phyloP scores from a whole-genome alignment of 1,139 yeast species.

The Suhomyces guaymorum region DNA sequence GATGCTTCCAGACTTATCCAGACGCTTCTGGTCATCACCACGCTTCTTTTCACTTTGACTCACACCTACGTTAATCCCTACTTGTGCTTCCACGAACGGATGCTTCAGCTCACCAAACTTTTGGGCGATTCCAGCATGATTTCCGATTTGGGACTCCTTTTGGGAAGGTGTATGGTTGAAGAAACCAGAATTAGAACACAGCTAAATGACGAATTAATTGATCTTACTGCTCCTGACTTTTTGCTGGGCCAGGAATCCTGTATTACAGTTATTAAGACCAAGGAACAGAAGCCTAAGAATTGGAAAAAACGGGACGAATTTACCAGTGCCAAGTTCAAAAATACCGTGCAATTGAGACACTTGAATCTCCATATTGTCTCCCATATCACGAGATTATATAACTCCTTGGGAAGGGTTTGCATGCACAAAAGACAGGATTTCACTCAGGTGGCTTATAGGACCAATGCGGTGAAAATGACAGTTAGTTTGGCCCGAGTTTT shows the following conservation, averaged over 20 bases:
- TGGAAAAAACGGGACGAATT: conserved; percentile 28
- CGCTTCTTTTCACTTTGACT: conserved; percentile 47
- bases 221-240: conserved; percentile 37
- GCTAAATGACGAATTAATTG: conserved; percentile 50
- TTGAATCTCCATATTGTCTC: conserved; percentile 53
- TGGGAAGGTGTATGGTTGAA: conserved; percentile 55
- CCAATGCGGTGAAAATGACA: conserved; percentile 44
- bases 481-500: conserved; percentile 36
- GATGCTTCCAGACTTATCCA: conserved; percentile 36
- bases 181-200: conserved; percentile 51
- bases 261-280: conserved; percentile 14
- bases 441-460: conserved; percentile 32
- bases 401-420: conserved; percentile 42
- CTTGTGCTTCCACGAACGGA: conserved; percentile 49
- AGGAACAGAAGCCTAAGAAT: conserved; percentile 17
- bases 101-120: conserved; percentile 45
- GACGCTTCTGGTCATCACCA: conserved; percentile 34
- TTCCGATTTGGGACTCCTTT: conserved; percentile 40
- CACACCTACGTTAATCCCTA: conserved; percentile 58
- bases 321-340: conserved; percentile 59
- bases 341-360: conserved; percentile 56
- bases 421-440: conserved; percentile 49
- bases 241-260: conserved; percentile 1
- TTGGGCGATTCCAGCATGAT: conserved; percentile 37
- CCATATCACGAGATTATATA: conserved; percentile 43